phyloP scores from a whole-genome alignment of 805 yeast species.

The Pichia nakasei region DNA sequence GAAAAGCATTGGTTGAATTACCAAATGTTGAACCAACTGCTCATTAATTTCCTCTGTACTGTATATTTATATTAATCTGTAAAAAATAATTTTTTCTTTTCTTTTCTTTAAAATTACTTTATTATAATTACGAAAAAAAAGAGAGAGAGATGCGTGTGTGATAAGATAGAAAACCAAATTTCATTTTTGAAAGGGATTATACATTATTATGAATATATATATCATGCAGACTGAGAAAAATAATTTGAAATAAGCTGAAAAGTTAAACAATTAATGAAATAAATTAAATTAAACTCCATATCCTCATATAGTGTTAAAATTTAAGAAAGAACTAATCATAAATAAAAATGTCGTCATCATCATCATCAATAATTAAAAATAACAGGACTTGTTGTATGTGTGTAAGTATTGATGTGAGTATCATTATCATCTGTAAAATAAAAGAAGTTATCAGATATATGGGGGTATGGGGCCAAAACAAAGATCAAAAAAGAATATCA shows the following conservation, averaged over 20 bases:
- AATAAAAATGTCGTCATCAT: not conserved
- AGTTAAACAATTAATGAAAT: not conserved
- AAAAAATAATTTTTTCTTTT: no score
- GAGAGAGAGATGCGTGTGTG: no score
- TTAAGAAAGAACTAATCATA: not conserved
- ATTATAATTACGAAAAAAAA: no score
- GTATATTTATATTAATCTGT: not conserved
- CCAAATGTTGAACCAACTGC: constrained; percentile 44
- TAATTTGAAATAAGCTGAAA: not conserved
- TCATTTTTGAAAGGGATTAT: no score
- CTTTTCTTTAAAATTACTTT: no score
- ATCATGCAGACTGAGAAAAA: no score
- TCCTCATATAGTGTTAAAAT: constrained; percentile 2
- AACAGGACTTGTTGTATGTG: not conserved
- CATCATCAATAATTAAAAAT: constrained; percentile 1
- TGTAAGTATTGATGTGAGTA: not conserved
- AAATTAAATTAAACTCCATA: not conserved
- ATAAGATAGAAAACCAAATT: no score
- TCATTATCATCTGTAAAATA: not conserved
- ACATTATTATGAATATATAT: no score
- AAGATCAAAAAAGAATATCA: constrained; percentile 7
- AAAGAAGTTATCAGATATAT: not conserved
- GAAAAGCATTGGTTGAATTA: constrained; percentile 45
- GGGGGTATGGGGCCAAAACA: not conserved
- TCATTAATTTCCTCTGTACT: constrained; percentile 18